These are phyloP conservation scores for Candida albicans DNA, from an alignment of 1,139 yeast species.

Conservation along the genomic window DNA sequence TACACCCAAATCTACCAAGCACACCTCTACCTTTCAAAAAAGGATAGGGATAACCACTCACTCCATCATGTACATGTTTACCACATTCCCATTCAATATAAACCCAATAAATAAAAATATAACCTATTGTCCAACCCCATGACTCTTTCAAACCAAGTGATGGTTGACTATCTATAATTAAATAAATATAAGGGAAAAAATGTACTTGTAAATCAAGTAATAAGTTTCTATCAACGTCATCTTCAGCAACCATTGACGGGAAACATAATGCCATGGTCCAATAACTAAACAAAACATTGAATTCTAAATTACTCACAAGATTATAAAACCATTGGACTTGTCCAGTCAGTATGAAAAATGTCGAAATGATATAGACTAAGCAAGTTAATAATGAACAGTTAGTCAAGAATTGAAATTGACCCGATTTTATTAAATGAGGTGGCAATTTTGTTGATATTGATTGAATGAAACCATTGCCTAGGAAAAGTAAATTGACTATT, in stretches of 20 bases:
- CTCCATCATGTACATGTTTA: slow-evolving; percentile 11
- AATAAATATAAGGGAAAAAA: slow-evolving; percentile 21
- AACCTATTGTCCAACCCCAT: slow-evolving; percentile 3
- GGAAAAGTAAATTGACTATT: slow-evolving; percentile 3
- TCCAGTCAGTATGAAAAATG: slow-evolving; percentile 1
- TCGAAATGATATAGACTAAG: slow-evolving; percentile 6
- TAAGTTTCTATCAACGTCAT: slow-evolving; percentile 18
- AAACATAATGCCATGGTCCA: slow-evolving; percentile 22
- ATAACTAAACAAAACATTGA: slow-evolving; percentile 22
- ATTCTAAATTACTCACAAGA: slow-evolving; percentile 20
- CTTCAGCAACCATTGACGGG: slow-evolving; percentile 19
- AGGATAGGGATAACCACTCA: slow-evolving; percentile 23
- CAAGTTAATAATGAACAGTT: slow-evolving; percentile 38
- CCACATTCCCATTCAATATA: slow-evolving; percentile 11
- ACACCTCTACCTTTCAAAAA: slow-evolving; percentile 15
- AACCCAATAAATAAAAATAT: slow-evolving; percentile 10
- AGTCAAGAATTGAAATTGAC: slow-evolving; percentile 64
- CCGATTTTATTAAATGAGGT: slow-evolving; percentile 45
- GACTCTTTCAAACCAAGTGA: not conserved
- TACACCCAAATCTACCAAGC: slow-evolving; percentile 7
- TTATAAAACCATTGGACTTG: slow-evolving; percentile 11
- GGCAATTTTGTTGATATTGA: slow-evolving; percentile 30
- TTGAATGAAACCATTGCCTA: slow-evolving; percentile 8
- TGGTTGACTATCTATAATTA: slow-evolving; percentile 9
- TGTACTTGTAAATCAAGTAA: slow-evolving; percentile 24